Base-by-base conservation (phyloP, 768 basidiomycete species). In the Kwoniella sp. region DNA sequence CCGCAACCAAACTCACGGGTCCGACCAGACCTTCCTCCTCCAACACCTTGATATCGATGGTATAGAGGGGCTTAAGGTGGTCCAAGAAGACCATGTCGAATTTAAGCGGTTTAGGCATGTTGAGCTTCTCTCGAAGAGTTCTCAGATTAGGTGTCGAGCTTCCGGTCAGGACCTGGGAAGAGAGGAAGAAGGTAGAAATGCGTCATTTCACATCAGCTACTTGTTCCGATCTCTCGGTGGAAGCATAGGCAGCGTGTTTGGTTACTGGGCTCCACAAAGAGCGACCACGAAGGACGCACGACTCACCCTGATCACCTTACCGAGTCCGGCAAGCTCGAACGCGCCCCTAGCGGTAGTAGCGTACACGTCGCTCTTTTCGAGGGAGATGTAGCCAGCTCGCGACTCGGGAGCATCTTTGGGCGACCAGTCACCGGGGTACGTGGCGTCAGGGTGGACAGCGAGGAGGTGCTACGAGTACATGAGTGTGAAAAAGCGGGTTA, bases 1-100 rank as follows among this genome's bases (percentile, higher is more conserved):
- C 50, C 50, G 25, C 25, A 52, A 45, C 12, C 8, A 8, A n/a
- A 70, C 77, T 65, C 54, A 78, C 78, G 9, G 73, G 73, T 48
- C 75, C 78, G 29, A 79, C 70, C 5, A 77, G 53, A 17, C 78
- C 78, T 58, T 76, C 76, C 57, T 76, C 72, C 62, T 79, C 78
- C 65, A 79, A 68, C 0, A 75, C 70, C 69, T 79, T 77, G 31
- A 79, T 58, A 52, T 79, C 78, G 25, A 74, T 73, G 0, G 78
- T 78, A 60, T 79, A 79, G 3, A 78, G 67, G 23, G 76, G 76
- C 65, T 79, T 79, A 38, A 78, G 57, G 59, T 79, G 78, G 54
- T 79, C 78, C 29, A 79, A 65, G 63, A 79, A 79, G 29, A 79
- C 70, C 72, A 79, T 73, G 41, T 79, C 78, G 47, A 79, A 79